Conservation (phyloP, 352 stramenopile genomes). For the Phytophthora hibernalis region DNA sequence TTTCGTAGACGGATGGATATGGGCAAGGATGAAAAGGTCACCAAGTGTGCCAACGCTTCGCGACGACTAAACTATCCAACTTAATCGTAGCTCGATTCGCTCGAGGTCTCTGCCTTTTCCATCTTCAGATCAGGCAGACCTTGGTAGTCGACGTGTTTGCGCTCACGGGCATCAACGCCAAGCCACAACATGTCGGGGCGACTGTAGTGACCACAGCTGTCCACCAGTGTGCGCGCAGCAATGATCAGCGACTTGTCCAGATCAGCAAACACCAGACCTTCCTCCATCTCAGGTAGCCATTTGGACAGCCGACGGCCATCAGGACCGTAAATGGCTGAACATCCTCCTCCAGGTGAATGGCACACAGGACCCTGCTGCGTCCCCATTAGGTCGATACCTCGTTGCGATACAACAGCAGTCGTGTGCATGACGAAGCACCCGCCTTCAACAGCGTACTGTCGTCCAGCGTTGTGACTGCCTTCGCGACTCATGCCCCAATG, state of each 20-base stretch:
- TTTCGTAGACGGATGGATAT: too few relatives aligned
- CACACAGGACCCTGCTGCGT: slow-evolving; percentile 11
- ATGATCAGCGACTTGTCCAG: slow-evolving; percentile 23
- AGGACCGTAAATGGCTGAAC: slow-evolving; percentile 28
- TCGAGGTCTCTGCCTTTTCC: slow-evolving; percentile 10
- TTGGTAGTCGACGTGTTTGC: slow-evolving; percentile 19
- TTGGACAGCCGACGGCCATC: slow-evolving; percentile 22
- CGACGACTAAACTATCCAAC: not conserved
- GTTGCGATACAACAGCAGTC: slow-evolving; percentile 18
- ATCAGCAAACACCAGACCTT: slow-evolving; percentile 34
- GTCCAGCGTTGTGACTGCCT: slow-evolving; percentile 13
- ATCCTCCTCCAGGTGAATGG: slow-evolving; percentile 22
- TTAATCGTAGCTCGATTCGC: not conserved
- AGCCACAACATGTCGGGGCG: slow-evolving; percentile 33
- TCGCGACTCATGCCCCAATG: slow-evolving; percentile 35
- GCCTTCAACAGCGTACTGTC: slow-evolving; percentile 26
- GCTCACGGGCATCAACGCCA: slow-evolving; percentile 21
- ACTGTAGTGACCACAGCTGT: slow-evolving; percentile 31
- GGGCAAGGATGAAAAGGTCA: too few relatives aligned
- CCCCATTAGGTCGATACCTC: slow-evolving; percentile 20
- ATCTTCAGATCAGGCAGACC: not conserved
- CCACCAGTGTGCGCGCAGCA: slow-evolving; percentile 18
- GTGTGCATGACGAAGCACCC: slow-evolving; percentile 32
- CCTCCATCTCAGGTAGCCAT: slow-evolving; percentile 13
- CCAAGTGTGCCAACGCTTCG: too few relatives aligned